Evolutionary conservation across 768 basidiomycete species (phyloP), one percentile per base, ranked within the genome.

Genomic region (Amanita subjunquillea): DNA sequence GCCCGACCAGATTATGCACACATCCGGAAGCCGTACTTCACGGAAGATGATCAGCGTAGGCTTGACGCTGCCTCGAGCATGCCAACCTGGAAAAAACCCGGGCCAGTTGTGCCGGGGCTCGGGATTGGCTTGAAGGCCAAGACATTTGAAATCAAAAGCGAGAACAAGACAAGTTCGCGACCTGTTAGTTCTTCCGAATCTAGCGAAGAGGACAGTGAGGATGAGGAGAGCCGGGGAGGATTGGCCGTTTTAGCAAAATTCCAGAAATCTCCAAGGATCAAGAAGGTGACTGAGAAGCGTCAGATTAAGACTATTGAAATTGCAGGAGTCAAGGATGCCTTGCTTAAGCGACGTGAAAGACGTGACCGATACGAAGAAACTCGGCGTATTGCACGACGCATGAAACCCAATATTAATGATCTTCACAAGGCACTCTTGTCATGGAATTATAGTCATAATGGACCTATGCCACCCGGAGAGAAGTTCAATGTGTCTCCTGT

Each of bases 391-490:
- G 78, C 79, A 6, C 68, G 83, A 56, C 82, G 93, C 6, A 71
- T 94, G 60, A 85, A 82, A 60, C 95, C 93, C 2, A 85, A 98
- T 60, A 74, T 94, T 17, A 81, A 83, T 29, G 75, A 72, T 5
- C 80, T 99, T 20, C 87, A 95, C 64, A 81, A 80, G 43, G 69
- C 73, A 8, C 72, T 98, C 27, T 68, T 99, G 1, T 83, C 88
- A 0, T 99, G 96, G 96, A 73, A 87, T 64, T 91, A 91, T 56
- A 77, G 84, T 43, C 79, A 90, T 57, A 63, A 63, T 9, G 81
- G 84, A 20, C 64, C 79, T 36, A 66, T 75, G 37, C 90, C 87
- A 38, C 86, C 91, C 1, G 69, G 71, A n/a, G 63, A 68, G 15
- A 69, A 64, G 41, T 58, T 71, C 3, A 48, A 63, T 1, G 60